Conservation (phyloP, 768 basidiomycete species). For the Suillus lakei region DNA sequence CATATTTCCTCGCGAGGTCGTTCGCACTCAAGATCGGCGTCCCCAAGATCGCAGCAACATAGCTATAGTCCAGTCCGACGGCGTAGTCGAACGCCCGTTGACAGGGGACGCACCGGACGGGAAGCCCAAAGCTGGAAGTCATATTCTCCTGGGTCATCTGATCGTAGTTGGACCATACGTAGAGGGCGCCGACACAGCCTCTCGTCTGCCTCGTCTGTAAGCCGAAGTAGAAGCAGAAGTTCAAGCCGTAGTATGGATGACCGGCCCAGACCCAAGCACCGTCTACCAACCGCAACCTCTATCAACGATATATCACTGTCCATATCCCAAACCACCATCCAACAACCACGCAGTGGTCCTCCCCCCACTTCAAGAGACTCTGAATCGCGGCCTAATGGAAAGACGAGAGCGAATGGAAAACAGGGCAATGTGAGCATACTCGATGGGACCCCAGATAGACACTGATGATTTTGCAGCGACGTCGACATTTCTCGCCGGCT, state of each 20-base stretch:
- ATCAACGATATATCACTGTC: conserved; percentile 39
- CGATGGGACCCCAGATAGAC: background rate
- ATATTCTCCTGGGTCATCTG: conserved; percentile 49
- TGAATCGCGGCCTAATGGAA: conserved; percentile 41
- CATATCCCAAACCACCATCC: conserved; percentile 35
- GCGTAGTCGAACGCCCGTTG: conserved; percentile 55
- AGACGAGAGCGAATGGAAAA: conserved; percentile 41
- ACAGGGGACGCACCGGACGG: conserved; percentile 43
- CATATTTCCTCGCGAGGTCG: conserved; percentile 66
- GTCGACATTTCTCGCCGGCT: conserved; percentile 27
- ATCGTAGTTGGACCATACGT: conserved; percentile 42
- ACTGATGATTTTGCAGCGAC: conserved; percentile 23
- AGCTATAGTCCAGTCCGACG: conserved; percentile 53
- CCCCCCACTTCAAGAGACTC: conserved; percentile 17
- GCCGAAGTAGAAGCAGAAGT: conserved; percentile 57
- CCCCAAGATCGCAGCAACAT: conserved; percentile 61
- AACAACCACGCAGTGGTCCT: conserved; percentile 16
- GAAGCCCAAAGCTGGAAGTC: conserved; percentile 23
- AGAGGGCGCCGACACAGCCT: conserved; percentile 45
- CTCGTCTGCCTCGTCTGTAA: conserved; percentile 60
- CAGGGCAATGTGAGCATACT: conserved; percentile 32
- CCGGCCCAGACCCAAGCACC: conserved; percentile 61
- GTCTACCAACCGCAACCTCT: conserved; percentile 57
- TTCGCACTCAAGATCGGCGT: conserved; percentile 63
- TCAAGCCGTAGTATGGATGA: conserved; percentile 58